Percentiles rank a stretch among this genome's conserved stretches.
Evolutionary conservation across 2,329 filamentous ascomycete genomes (phyloP).

Genomic region (Trichoderma aggressivum): DNA sequence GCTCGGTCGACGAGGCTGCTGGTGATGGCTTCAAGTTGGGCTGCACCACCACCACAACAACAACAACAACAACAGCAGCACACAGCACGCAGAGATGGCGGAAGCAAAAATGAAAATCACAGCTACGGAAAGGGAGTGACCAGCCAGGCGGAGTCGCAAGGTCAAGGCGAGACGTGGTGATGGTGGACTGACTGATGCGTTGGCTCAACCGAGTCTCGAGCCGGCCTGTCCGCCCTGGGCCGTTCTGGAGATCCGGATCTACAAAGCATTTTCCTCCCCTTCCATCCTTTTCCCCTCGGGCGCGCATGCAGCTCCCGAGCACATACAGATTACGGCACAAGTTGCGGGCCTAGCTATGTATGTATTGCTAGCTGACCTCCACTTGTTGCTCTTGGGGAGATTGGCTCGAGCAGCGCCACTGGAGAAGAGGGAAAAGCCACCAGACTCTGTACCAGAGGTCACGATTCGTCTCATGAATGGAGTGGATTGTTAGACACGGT

Average conservation of each 20-base stretch:
- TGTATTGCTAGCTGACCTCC: neutral
- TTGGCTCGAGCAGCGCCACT: neutral
- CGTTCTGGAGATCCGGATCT: constrained; percentile 14
- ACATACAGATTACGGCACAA: neutral
- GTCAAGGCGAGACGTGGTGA: constrained; percentile 15
- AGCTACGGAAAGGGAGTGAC: constrained; percentile 8
- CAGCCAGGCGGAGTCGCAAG: neutral
- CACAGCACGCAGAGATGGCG: neutral
- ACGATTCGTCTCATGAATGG: neutral
- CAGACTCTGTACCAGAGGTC: neutral
- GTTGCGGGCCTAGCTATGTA: neutral
- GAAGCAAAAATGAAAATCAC: neutral
- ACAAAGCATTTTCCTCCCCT: neutral
- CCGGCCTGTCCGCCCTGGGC: constrained; percentile 18
- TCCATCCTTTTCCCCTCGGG: neutral
- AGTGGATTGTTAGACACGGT: neutral
- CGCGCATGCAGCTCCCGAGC: neutral
- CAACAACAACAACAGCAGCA: neutral
- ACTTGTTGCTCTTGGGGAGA: neutral
- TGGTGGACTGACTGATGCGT: constrained; percentile 23
- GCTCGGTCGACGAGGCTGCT: neutral
- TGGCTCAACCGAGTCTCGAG: constrained; percentile 17
- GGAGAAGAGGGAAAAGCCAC: neutral
- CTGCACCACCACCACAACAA: neutral
- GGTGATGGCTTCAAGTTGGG: constrained; percentile 16